Evolutionary conservation across 306 rosid species (phyloP).

Genomic region (Amphicarpaea edgeworthii): DNA sequence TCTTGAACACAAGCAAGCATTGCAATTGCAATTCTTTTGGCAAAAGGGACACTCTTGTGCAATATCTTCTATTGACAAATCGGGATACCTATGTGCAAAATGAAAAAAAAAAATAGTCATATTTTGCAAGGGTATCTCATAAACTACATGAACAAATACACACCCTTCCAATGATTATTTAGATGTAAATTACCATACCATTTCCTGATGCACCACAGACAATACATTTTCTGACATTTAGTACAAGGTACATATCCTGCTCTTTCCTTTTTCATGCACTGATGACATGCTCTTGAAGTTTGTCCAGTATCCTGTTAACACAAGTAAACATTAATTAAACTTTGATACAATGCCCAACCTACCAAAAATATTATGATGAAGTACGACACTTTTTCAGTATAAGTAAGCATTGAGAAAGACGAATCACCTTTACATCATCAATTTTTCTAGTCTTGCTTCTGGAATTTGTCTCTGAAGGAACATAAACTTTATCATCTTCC

Average conservation of each 20-base stretch:
- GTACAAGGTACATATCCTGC: conserved; percentile 53
- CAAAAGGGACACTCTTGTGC: conserved; percentile 66
- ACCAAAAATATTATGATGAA: not conserved
- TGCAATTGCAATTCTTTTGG: conserved; percentile 73
- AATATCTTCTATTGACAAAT: conserved; percentile 50
- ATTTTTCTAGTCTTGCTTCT: conserved; percentile 47
- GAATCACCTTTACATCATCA: conserved; percentile 27
- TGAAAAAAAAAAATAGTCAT: conserved; percentile 29
- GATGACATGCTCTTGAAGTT: conserved; percentile 61
- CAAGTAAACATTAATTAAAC: conserved; percentile 15
- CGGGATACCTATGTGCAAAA: conserved; percentile 63
- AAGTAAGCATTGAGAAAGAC: conserved; percentile 12
- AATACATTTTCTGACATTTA: conserved; percentile 66
- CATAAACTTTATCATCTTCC: conserved; percentile 24
- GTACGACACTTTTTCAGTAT: not conserved
- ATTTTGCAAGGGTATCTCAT: not conserved
- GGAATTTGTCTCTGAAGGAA: conserved; percentile 32
- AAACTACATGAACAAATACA: conserved; percentile 5
- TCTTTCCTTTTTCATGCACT: conserved; percentile 63
- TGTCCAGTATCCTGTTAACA: conserved; percentile 41
- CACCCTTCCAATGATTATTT: not conserved
- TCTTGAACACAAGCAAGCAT: conserved; percentile 64
- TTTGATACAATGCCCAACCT: not conserved
- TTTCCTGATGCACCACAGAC: conserved; percentile 59
- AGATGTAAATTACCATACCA: conserved; percentile 56